Evolutionary conservation across 2,329 filamentous ascomycete genomes (phyloP), one percentile per base, ranked within the genome.

Genomic region (Phyllosticta capitalensis): DNA sequence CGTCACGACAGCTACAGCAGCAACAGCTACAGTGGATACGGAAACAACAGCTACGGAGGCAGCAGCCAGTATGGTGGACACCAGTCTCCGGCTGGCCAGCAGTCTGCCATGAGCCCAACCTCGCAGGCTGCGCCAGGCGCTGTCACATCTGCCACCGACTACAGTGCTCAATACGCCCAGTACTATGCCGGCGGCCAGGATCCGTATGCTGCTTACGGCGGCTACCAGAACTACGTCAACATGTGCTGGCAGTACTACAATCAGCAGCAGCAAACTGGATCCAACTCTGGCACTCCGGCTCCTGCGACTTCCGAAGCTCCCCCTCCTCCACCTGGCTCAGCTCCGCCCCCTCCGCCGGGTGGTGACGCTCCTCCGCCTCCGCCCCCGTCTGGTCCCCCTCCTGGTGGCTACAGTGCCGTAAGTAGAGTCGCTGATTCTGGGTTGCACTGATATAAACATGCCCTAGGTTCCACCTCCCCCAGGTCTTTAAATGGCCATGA

Each of bases 191-290:
- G 80, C 63, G 76, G 79, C 58, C 78, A 82, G 63, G 90, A 96
- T 68, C 92, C 92, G 0, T 96, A 96, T 71, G 90, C 90, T 50
- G 85, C 89, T 9, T 96, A 94, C 66, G 92, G 92, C 63, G 92
- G 92, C 58, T 96, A 72, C 54, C 65, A 71, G 17, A 65, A 63
- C 10, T 74, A 74, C 58, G 61, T 68, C 54, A 66, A 67, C 54
- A 64, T 64, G 61, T 72, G 69, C 53, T 65, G 67, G 24, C 64
- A 69, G 55, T 71, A 72, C 61, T 50, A 61, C 26, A 64, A 65
- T 51, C 65, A 70, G 58, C 61, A 54, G 56, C 58, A 61, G 65
- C 65, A 61, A 58, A 64, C 56, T 17, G 67, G 69, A 58, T 67
- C 68, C 26, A 65, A 68, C 59, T 63, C 67, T 52, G 67, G 38